phyloP scores from a whole-genome alignment of 352 stramenopile species.

The Pilasporangium apinafurcum region DNA sequence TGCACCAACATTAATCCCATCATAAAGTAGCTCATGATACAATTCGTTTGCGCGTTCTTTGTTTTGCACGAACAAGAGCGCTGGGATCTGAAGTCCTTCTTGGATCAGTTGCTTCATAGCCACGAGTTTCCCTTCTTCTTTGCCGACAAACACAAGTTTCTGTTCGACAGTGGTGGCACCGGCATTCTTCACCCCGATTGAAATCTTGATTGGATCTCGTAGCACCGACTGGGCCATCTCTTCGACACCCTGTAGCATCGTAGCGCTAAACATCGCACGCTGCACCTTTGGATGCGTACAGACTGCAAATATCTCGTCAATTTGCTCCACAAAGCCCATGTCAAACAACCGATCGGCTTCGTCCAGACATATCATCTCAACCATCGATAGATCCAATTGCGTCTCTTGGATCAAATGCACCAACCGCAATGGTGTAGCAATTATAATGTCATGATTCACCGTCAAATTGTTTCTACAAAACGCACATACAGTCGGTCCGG shows the following conservation, averaged over 20 bases:
- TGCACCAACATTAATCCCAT: constrained; percentile 96
- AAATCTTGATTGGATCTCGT: constrained; percentile 93
- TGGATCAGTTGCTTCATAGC: constrained; percentile 92
- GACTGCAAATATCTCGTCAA: constrained; percentile 95
- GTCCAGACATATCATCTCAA: constrained; percentile 96
- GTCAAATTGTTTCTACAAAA: constrained; percentile 57
- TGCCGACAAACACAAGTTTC: constrained; percentile 97
- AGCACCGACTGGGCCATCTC: constrained; percentile 96
- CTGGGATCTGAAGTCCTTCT: constrained; percentile 92
- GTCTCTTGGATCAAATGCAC: constrained; percentile 87
- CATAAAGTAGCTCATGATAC: constrained; percentile 97
- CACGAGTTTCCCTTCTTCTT: constrained; percentile 98
- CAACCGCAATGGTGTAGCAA: constrained; percentile 95
- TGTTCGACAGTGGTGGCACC: constrained; percentile 89
- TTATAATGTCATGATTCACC: constrained; percentile 92
- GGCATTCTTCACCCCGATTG: constrained; percentile 90
- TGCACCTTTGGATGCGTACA: constrained; percentile 86
- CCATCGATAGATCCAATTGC: constrained; percentile 75
- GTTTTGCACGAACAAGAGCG: constrained; percentile 98
- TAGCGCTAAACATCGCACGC: constrained; percentile 97
- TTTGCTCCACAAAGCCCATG: constrained; percentile 94
- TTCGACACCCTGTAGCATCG: constrained; percentile 92
- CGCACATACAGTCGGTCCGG: neutral
- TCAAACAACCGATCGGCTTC: constrained; percentile 99
- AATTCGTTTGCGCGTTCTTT: constrained; percentile 98